Base-by-base conservation (phyloP, 139 green algal species). In the Ulvella scutata region DNA sequence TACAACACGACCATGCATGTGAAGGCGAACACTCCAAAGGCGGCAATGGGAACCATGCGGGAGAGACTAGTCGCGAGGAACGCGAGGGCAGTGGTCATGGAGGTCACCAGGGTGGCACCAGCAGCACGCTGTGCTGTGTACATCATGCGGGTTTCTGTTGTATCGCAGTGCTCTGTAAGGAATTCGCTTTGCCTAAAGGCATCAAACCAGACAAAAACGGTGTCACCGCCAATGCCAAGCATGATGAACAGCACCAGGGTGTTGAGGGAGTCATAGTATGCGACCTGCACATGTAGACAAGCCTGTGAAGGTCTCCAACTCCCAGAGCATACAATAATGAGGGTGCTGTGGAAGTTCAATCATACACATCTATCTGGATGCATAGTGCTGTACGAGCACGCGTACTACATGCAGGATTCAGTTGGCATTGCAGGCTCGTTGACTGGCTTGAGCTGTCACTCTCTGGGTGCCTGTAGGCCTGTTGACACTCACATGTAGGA, bases 191-290 rank as follows among this genome's bases (percentile, higher is more conserved):
- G 82, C 26, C 77, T 77, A 38, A 77, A 86, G 35, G 79, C 77
- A 75, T 86, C 82, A 36, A 79, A 78, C 38, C 80, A 86, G 29
- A 86, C 82, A 72, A 86, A 86, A 3, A 86, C 76, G 60, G 82
- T 79, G 72, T 86, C 82, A 3, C 79, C 82, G 38, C 82, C 82
- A 29, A 86, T 78, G 40, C 82, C 82, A 3, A 85, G 80, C 13
- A 82, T 72, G 34, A 85, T 76, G 72, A 85, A 85, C 33, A 85
- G 74, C 3, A 79, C 61, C 37, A 80, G 60, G 23, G 81, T 51
- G 43, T 82, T 61, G 59, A 85, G 33, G 37, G 78, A 39, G n/a
- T 43, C 51, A 29, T 80, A 76, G 37, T 78, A 82, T 4, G 62
- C 39, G 23, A 81, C 62, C 75, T 79, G 51, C 37, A 37, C 4